phyloP scores from a whole-genome alignment of 306 rosid species.

The Glycine tomentella region DNA sequence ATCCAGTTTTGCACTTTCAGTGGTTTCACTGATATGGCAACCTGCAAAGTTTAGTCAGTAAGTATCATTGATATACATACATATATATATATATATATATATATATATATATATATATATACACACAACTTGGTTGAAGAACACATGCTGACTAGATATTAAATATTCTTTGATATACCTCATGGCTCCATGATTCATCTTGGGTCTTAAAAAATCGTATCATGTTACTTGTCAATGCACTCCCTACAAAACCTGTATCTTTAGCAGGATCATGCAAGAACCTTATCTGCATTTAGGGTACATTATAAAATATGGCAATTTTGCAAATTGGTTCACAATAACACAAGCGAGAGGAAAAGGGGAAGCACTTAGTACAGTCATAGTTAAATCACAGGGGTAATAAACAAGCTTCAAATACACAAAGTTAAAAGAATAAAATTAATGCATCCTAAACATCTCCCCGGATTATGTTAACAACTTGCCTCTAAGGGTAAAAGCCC shows the following conservation, averaged over 20 bases:
- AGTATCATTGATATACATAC: background rate
- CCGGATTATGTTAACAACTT: slow-evolving; percentile 26
- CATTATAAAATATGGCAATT: slow-evolving; percentile 21
- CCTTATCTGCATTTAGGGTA: slow-evolving; percentile 66
- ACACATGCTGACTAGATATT: background rate
- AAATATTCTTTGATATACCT: slow-evolving; percentile 58
- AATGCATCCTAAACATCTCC: too few relatives aligned
- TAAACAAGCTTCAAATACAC: background rate
- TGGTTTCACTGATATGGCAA: slow-evolving; percentile 72
- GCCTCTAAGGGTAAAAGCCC: slow-evolving; percentile 93
- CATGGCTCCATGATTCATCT: slow-evolving; percentile 91
- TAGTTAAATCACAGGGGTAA: slow-evolving; percentile 20
- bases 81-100: too few relatives aligned
- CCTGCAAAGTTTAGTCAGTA: slow-evolving; percentile 53
- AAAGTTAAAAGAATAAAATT: slow-evolving; percentile 24
- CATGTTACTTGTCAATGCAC: slow-evolving; percentile 88
- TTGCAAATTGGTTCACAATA: slow-evolving; percentile 6
- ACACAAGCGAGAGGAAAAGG: background rate
- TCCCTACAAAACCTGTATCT: slow-evolving; percentile 90
- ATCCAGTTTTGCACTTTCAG: slow-evolving; percentile 93
- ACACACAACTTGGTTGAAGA: background rate
- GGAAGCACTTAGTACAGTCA: background rate
- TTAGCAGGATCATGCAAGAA: slow-evolving; percentile 95
- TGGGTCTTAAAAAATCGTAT: slow-evolving; percentile 78
- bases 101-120: too few relatives aligned